Conservation (phyloP, 306 rosid species). For the Quercus rubra region DNA sequence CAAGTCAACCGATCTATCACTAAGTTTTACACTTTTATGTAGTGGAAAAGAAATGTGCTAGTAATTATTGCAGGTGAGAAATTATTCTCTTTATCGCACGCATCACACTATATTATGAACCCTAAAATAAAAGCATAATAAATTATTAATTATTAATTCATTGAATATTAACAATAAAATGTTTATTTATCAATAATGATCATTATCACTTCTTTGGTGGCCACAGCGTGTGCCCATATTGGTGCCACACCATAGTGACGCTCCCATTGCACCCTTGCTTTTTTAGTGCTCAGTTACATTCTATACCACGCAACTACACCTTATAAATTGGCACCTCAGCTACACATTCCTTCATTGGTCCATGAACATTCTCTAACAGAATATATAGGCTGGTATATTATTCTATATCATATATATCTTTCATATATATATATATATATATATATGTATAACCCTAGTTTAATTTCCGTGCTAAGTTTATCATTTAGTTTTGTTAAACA, state of each 20-base stretch:
- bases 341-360: background rate
- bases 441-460: background rate
- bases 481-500: background rate
- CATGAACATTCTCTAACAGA: background rate
- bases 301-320: background rate
- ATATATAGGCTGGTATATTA: background rate
- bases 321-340: background rate
- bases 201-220: slow-evolving; percentile 8
- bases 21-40: background rate
- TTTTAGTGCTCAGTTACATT: background rate
- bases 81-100: background rate
- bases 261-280: background rate
- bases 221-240: background rate
- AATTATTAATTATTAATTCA: background rate
- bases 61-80: background rate
- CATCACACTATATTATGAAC: background rate
- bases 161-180: background rate
- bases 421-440: too few relatives aligned
- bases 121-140: background rate
- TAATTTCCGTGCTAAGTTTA: background rate
- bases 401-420: background rate
- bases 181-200: background rate
- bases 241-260: background rate
- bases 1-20: background rate
- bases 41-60: background rate